Evolutionary conservation across 345 rosid genomes (phyloP), one percentile per base, ranked within the genome.

Genomic region (Cardamine resedifolia): DNA sequence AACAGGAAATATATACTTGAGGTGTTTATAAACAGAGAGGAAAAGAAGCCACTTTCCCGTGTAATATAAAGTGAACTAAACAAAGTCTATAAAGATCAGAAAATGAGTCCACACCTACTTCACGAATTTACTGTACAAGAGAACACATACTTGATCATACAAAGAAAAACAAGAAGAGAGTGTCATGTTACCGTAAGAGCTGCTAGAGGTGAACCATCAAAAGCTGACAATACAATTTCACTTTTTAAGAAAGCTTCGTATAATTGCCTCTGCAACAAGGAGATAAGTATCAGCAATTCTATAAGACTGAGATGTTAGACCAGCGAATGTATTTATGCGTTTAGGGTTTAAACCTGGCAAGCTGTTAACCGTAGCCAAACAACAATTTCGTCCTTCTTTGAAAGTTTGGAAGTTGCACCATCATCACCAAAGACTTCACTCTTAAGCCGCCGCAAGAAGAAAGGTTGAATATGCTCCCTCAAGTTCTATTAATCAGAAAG

Each of bases 171-270:
- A 39, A 60, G 49, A 64, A 43, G 26, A 41, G 78, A 66, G 21
- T 21, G 21, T 72, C 50, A 57, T 21, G 26, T 50, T 80, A 95
- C 99, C 93, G 98, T 95, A n/a, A 95, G 79, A 31, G 99, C 99
- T 82, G 99, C 99, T 70, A 91, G 75, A 56, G 99, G 99, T 1
- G 99, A 95, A 80, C 92, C 90, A 82, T 91, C 97, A 76, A 90
- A 95, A 60, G 99, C 88, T 39, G 99, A 95, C 69, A 89, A 84
- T 82, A 95, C 99, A 57, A 91, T 79, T 79, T 90, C 96, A 85
- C 96, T 91, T 5, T 84, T 85, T 79, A 95, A 72, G 78, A 90
- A 95, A 58, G 99, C 98, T 82, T 91, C 92, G 71, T 95, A 95
- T 12, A 95, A 70, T 81, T 85, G 90, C 62, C 86, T 85, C 99